Percentiles rank a stretch among this genome's conserved stretches.
These are phyloP conservation scores for Cyclostephanos invisitatus DNA, from an alignment of 108 stramenopile genomes.

Conservation along the genomic window DNA sequence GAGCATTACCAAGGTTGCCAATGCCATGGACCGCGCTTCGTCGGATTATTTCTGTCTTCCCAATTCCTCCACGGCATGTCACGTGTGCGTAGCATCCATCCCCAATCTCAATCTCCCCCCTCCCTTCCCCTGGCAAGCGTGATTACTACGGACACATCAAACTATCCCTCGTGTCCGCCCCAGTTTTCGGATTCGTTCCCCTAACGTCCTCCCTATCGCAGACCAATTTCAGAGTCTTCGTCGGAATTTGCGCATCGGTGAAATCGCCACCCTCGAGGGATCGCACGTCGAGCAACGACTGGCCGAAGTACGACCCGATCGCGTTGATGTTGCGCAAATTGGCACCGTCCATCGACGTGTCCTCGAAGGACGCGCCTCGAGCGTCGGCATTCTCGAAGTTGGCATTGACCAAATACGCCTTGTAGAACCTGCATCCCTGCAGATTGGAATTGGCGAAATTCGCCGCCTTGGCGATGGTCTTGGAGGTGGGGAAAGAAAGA, in stretches of 20 bases:
- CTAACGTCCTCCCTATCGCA: slow-evolving; percentile 82
- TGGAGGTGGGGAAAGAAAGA: background rate
- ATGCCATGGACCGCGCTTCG: too few relatives aligned
- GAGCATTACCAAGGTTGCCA: too few relatives aligned
- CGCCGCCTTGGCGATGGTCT: slow-evolving; percentile 76
- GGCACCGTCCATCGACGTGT: slow-evolving; percentile 82
- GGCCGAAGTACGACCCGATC: slow-evolving; percentile 75
- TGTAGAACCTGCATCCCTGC: slow-evolving; percentile 86
- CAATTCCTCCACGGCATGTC: too few relatives aligned
- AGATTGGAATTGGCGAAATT: slow-evolving; percentile 74
- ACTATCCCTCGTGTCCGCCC: slow-evolving; percentile 90
- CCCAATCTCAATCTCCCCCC: too few relatives aligned
- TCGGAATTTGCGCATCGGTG: slow-evolving; percentile 82
- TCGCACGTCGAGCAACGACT: slow-evolving; percentile 63
- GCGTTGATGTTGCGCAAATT: slow-evolving; percentile 65
- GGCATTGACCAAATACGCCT: slow-evolving; percentile 80
- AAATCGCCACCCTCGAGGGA: slow-evolving; percentile 76
- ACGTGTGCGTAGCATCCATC: too few relatives aligned
- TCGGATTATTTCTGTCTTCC: too few relatives aligned
- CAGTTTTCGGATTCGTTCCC: slow-evolving; percentile 89
- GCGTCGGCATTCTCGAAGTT: slow-evolving; percentile 77
- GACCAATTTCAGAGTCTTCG: slow-evolving; percentile 62
- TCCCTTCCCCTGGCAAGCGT: too few relatives aligned
- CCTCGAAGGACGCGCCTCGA: slow-evolving; percentile 79
- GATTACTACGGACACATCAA: slow-evolving; percentile 76